Conservation (phyloP, 2,329 filamentous ascomycete genomes). For the Penicillium sumatraense region DNA sequence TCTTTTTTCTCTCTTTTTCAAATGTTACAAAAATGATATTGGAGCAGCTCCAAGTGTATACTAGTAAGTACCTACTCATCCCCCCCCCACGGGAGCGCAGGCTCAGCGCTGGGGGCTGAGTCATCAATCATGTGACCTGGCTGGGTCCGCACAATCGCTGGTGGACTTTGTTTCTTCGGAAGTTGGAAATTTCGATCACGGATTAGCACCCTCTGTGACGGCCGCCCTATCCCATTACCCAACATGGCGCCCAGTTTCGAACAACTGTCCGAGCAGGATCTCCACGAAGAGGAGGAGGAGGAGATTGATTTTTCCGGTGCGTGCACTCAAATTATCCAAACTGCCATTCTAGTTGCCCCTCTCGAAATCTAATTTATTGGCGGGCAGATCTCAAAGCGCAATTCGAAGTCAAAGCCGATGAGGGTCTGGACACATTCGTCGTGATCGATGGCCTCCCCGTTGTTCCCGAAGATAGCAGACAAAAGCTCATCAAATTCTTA, state of each 20-base stretch:
- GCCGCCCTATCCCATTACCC: conserved; percentile 25
- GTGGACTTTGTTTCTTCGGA: conserved; percentile 34
- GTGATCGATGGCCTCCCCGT: conserved; percentile 92
- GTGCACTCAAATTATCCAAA: conserved; percentile 27
- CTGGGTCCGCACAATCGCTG: conserved; percentile 28
- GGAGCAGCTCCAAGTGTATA: too few species aligned
- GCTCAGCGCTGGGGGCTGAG: too few species aligned
- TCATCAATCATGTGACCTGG: conserved; percentile 7
- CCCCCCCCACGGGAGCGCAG: too few species aligned
- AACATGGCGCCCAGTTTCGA: conserved; percentile 95
- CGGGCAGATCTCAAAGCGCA: conserved; percentile 79
- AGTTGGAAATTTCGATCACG: conserved; percentile 2
- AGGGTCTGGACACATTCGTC: conserved; percentile 94
- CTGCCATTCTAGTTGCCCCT: conserved; percentile 31
- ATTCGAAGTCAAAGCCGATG: conserved; percentile 93
- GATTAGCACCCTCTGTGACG: conserved; percentile 1
- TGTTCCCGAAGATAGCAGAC: conserved; percentile 87
- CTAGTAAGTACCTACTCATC: too few species aligned
- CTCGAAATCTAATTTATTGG: conserved; percentile 21
- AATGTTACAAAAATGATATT: too few species aligned
- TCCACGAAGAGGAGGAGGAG: conserved; percentile 87
- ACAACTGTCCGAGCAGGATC: conserved; percentile 86
- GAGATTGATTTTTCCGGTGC: conserved; percentile 85
- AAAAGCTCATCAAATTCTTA: conserved; percentile 95
- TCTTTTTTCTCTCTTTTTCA: too few species aligned